Base-by-base conservation (phyloP, 805 yeast species). In the Dipodascus albidus region DNA sequence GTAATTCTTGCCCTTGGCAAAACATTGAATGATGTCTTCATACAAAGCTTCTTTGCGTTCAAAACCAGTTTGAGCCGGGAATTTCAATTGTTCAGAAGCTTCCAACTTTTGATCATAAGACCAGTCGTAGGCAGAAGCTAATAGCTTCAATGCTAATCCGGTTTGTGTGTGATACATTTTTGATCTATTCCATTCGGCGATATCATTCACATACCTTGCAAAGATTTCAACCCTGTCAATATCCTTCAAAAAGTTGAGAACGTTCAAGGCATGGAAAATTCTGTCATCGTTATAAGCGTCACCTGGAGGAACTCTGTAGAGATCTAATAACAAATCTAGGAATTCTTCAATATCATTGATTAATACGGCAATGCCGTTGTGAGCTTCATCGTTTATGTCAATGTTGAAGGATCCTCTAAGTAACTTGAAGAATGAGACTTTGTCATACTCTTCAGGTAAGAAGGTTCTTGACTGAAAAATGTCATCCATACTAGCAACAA, bases 231-330 rank as follows among this genome's bases (percentile, higher is more conserved):
- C 91, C 60, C 81, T 80, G 62, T 83, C 80, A 44, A 87, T 88
- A 59, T 85, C 81, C 74, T 83, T 78, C 66, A 88, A 73, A 68
- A 80, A 87, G 44, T 88, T 82, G 57, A 86, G 79, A 61, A 87
- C 82, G 61, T 83, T 84, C 64, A 88, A 74, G 56, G 80, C 80
- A 64, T 84, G 85, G 77, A 85, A 84, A 3, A 89, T 82, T 62
- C 96, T 74, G 66, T 88, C 96, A 65, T 86, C 91, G 61, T 85
- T 90, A 67, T 85, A 89, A 62, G 87, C 95, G 47, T 82, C 82
- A 19, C 89, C 89, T 49, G 75, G 76, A 11, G 96, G 96, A 54
- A 88, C 87, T 54, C 78, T 76, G 60, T 78, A 78, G 60, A 85
- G 77, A 60, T 85, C 87, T 56, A 79, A 75, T 61, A 85, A 74